These are phyloP conservation scores for Penicillium arizonense DNA, from an alignment of 495 filamentous ascomycete genomes.

Conservation along the genomic window DNA sequence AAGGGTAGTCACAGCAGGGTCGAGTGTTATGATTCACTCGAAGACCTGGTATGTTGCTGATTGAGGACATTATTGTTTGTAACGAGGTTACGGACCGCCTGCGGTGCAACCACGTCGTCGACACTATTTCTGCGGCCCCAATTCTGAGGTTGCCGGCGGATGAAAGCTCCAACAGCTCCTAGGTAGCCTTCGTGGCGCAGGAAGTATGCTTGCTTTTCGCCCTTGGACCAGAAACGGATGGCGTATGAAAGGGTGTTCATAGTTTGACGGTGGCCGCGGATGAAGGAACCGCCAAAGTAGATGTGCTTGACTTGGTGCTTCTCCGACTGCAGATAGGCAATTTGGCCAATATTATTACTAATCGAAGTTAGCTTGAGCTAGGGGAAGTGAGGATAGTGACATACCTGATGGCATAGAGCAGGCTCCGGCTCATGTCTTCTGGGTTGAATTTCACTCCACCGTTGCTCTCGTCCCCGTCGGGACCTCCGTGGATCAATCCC, in stretches of 20 bases:
- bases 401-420: constrained; percentile 80
- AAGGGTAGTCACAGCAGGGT: background rate
- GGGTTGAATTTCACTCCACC: constrained; percentile 47
- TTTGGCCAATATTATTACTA: constrained; percentile 97
- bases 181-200: constrained; percentile 94
- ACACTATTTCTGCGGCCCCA: constrained; percentile 85
- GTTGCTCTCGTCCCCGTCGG: constrained; percentile 32
- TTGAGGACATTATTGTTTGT: constrained; percentile 12
- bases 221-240: constrained; percentile 96
- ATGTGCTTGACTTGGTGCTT: constrained; percentile 89
- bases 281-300: constrained; percentile 97
- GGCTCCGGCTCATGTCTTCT: constrained; percentile 66
- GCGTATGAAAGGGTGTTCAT: constrained; percentile 96
- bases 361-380: constrained; percentile 15
- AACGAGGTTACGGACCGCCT: constrained; percentile 29
- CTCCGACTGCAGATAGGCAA: constrained; percentile 91
- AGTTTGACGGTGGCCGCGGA: constrained; percentile 92
- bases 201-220: constrained; percentile 93
- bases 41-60: constrained; percentile 15
- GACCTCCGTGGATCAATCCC: constrained; percentile 49
- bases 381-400: constrained; percentile 2
- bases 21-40: constrained; percentile 11
- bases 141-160: constrained; percentile 84
- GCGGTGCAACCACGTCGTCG: constrained; percentile 43
- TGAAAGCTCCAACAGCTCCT: constrained; percentile 92